phyloP scores from a whole-genome alignment of 305 asterid genomes.

The Ilex paraguariensis region DNA sequence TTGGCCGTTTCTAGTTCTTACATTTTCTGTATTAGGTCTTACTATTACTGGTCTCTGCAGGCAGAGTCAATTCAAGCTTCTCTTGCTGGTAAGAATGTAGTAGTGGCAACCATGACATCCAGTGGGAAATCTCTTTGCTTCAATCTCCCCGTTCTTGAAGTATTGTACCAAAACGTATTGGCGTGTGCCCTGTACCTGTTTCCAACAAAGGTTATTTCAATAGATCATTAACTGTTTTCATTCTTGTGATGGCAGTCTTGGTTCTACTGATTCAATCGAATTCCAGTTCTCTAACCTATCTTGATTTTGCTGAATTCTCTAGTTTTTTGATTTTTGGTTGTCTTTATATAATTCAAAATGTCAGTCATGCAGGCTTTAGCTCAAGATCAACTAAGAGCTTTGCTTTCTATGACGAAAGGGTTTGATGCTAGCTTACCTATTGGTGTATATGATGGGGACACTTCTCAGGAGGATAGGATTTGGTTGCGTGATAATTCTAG shows the following conservation, averaged over 20 bases:
- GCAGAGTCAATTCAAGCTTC: constrained; percentile 82
- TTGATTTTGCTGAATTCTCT: constrained; percentile 1
- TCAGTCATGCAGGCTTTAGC: constrained; percentile 72
- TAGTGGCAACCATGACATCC: constrained; percentile 94
- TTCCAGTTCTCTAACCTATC: too few species aligned
- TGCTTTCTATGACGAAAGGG: constrained; percentile 51
- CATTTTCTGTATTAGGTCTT: constrained; percentile 15
- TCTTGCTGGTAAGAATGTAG: constrained; percentile 82
- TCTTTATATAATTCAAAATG: constrained; percentile 19
- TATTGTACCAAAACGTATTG: constrained; percentile 45
- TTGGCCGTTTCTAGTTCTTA: constrained; percentile 7
- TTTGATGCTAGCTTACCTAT: constrained; percentile 57
- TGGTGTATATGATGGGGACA: constrained; percentile 97
- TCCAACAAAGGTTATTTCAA: constrained; percentile 77
- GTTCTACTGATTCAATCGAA: too few species aligned
- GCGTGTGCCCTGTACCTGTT: constrained; percentile 91
- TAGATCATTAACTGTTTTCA: background rate
- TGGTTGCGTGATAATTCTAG: constrained; percentile 89
- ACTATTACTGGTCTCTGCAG: constrained; percentile 31
- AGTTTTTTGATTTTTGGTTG: constrained; percentile 11
- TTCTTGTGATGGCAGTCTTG: too few species aligned
- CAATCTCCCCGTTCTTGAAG: constrained; percentile 91
- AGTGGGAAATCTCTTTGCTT: constrained; percentile 99
- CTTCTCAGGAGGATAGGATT: constrained; percentile 72
- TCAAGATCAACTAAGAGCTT: constrained; percentile 89